phyloP scores from a whole-genome alignment of 768 basidiomycete species.

The Naganishia antarctica region DNA sequence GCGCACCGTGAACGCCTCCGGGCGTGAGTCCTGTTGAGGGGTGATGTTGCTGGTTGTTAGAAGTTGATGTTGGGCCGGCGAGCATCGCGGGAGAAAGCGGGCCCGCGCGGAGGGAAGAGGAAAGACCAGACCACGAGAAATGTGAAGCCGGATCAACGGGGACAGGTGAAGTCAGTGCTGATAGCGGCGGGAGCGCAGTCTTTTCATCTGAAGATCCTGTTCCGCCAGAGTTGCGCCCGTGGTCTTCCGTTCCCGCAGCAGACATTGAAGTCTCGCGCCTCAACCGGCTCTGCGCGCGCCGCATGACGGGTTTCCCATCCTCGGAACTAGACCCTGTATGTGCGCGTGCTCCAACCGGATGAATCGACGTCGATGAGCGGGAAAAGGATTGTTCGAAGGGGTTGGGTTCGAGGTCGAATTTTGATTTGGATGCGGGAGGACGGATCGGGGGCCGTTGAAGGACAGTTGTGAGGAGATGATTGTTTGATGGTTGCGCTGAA shows the following conservation, averaged over 20 bases:
- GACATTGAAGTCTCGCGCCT: conserved; percentile 27
- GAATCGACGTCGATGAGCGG: conserved; percentile 47
- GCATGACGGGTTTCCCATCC: conserved; percentile 33
- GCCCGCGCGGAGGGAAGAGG: conserved; percentile 80
- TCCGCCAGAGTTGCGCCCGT: conserved; percentile 58
- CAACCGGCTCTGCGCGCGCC: background rate
- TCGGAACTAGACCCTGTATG: conserved; percentile 13
- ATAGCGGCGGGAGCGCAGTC: conserved; percentile 44
- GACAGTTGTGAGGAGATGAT: conserved; percentile 15
- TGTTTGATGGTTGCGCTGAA: background rate
- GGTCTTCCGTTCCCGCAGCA: conserved; percentile 9
- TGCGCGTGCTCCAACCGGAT: background rate
- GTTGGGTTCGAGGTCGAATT: conserved; percentile 67
- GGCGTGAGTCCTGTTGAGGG: conserved; percentile 36
- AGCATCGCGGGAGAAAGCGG: conserved; percentile 91
- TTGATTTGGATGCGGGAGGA: conserved; percentile 39
- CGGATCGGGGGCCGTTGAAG: conserved; percentile 39
- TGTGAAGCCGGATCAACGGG: conserved; percentile 44
- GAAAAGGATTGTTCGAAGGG: conserved; percentile 95
- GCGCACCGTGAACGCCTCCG: conserved; percentile 25
- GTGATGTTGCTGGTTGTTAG: conserved; percentile 46
- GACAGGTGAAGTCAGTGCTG: conserved; percentile 45
- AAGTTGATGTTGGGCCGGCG: conserved; percentile 39
- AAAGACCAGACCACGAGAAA: conserved; percentile 53
- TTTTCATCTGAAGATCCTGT: conserved; percentile 51